Base-by-base conservation (phyloP, 306 rosid species). In the Inga laurina region DNA sequence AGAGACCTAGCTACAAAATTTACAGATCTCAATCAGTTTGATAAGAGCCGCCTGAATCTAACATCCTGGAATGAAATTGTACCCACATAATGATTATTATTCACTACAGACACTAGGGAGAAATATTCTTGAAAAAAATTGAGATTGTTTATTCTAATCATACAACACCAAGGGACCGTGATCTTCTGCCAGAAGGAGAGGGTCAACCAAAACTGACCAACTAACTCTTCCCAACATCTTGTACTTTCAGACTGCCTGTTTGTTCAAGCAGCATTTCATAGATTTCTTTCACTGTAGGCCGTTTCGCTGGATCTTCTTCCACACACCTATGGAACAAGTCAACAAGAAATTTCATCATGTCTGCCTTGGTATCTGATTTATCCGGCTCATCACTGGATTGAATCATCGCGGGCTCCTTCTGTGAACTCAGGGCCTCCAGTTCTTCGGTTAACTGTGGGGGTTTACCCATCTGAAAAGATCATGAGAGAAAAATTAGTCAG, bases 261-360 rank as follows among this genome's bases (percentile, higher is more conserved):
- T 75, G 90, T 27, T 79, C 85, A 21, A 88, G 82, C 84, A 97
- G 75, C 88, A 84, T 80, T 84, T 90, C 82, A 77, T 88, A 77
- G 81, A 97, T 92, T 82, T 90, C 85, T 82, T 92, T 83, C 62
- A 97, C 97, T 2, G 94, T 84, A 22, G 97, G 99, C 21, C 97
- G 93, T 65, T 90, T 88, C 10, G n/a, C 73, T 7, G 97, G 97
- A 77, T 90, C 86, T 79, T 90, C 94, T 74, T 84, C 71, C 0
- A 97, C 89, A 76, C 99, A 97, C 74, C 82, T 89, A 75, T 56
- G 88, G 77, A 91, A 97, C 87, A 97, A 84, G 72, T 94, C 90
- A 69, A 94, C 90, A 56, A 92, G 97, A 84, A 94, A 92, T 51
- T 82, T 77, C 80, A 86, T 45, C 13, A 65, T 48, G 48, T 79